Base-by-base conservation (phyloP, 2,329 filamentous ascomycete species). In the Trichophaea hybrida region DNA sequence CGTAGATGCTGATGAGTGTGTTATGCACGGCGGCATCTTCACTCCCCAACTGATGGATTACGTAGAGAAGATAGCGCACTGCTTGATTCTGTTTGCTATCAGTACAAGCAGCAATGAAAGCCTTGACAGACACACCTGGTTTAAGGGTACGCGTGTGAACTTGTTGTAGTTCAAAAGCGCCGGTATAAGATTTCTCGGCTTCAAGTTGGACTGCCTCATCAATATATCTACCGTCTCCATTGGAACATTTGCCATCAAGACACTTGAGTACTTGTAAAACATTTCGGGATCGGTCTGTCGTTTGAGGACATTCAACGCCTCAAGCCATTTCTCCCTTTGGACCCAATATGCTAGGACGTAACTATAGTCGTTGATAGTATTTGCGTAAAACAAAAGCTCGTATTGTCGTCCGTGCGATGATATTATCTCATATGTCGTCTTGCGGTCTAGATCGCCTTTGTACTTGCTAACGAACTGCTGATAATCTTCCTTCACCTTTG, bases 311-410 rank as follows among this genome's bases (percentile, higher is more conserved):
- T 82, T 80, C 65, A 98, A 76, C 1, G 89, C 88, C 68, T 96
- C 89, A 4, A 76, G 74, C 93, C 93, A 98, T 67, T 87, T 82
- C 73, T 97, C 93, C 61, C 91, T 80, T 72, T 97, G 93, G 15
- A 97, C 85, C 93, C 93, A 98, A 73, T 98, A 98, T 7, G 88
- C 87, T 12, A 98, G 76, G 24, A 97, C 89, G 69, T 94, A 98
- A 71, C 94, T 88, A 74, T 93, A 89, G 72, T 98, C 93, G 68
- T 91, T 86, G 51, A 94, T 79, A 5, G 86, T 82, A 60, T 85
- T 93, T 17, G 93, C 93, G 73, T 90, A 98, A 73, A 84, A 93
- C 0, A 98, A 77, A 2, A 98, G 76, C 71, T 98, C 93, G 67
- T 91, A 85, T 73, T 98, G 93, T 59, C 93, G 80, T 13, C 91